Evolutionary conservation across 305 asterid genomes (phyloP).

Genomic region (Lippia alba): DNA sequence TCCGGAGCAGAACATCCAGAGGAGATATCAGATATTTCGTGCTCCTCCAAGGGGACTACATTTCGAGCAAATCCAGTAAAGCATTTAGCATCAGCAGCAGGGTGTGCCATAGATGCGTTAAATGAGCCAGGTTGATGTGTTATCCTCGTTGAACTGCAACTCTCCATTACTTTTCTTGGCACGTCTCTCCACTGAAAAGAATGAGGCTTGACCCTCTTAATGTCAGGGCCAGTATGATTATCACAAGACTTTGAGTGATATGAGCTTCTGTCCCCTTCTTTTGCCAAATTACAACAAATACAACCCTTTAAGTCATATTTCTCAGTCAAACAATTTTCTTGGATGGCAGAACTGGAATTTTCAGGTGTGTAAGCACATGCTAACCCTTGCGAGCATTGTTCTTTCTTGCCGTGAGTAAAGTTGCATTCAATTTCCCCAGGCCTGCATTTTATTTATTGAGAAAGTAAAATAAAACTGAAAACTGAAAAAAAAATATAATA

Average conservation of each 20-base stretch:
- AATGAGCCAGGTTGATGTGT: slow-evolving; percentile 37
- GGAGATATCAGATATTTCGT: slow-evolving; percentile 51
- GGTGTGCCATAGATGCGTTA: slow-evolving; percentile 32
- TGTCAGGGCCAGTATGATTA: slow-evolving; percentile 34
- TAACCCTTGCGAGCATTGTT: slow-evolving; percentile 42
- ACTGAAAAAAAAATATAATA: not conserved
- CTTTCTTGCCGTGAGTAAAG: slow-evolving; percentile 40
- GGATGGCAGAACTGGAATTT: slow-evolving; percentile 40
- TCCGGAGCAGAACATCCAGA: slow-evolving; percentile 67
- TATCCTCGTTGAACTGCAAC: slow-evolving; percentile 39
- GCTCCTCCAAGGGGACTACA: slow-evolving; percentile 47
- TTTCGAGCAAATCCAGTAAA: slow-evolving; percentile 41
- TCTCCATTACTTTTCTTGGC: slow-evolving; percentile 47
- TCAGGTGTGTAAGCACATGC: slow-evolving; percentile 38
- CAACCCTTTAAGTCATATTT: slow-evolving; percentile 36
- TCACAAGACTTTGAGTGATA: slow-evolving; percentile 36
- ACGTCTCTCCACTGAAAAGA: slow-evolving; percentile 67
- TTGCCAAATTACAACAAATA: slow-evolving; percentile 27
- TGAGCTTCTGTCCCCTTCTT: slow-evolving; percentile 34
- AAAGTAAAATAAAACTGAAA: slow-evolving; percentile 35
- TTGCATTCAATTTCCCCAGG: slow-evolving; percentile 41
- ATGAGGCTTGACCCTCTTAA: slow-evolving; percentile 45
- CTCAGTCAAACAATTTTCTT: slow-evolving; percentile 34
- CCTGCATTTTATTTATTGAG: slow-evolving; percentile 39
- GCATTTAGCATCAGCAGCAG: slow-evolving; percentile 46